phyloP scores from a whole-genome alignment of 2,329 filamentous ascomycete genomes.

The Blastomyces gilchristii region DNA sequence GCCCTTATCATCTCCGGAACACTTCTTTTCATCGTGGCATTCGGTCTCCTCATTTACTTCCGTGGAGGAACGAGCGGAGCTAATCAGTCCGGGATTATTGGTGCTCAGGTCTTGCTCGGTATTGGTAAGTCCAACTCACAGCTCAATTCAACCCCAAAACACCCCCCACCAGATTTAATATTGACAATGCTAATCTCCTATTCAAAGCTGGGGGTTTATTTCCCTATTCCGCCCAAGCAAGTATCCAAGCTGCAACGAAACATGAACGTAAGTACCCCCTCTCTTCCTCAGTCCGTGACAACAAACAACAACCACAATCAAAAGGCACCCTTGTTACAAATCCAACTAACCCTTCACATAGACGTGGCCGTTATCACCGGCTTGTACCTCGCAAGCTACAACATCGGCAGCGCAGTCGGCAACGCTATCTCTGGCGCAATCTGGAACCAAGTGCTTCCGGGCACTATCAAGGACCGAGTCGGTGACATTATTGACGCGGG shows the following conservation, averaged over 20 bases:
- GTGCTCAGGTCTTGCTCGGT: slow-evolving; percentile 52
- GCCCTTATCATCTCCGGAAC: slow-evolving; percentile 54
- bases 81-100: slow-evolving; percentile 49
- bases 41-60: slow-evolving; percentile 54
- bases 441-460: slow-evolving; percentile 50
- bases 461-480: slow-evolving; percentile 32
- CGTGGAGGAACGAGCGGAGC: slow-evolving; percentile 42
- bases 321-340: background rate
- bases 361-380: slow-evolving; percentile 55
- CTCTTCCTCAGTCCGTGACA: background rate
- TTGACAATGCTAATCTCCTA: background rate
- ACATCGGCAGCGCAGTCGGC: slow-evolving; percentile 51
- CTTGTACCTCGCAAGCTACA: slow-evolving; percentile 53
- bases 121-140: slow-evolving; percentile 32
- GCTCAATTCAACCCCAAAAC: background rate
- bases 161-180: background rate
- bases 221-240: slow-evolving; percentile 42
- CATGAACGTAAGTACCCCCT: slow-evolving; percentile 33
- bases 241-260: slow-evolving; percentile 42
- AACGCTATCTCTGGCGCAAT: slow-evolving; percentile 52
- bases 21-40: slow-evolving; percentile 52
- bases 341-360: slow-evolving; percentile 11
- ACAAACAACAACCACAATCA: slow-evolving; percentile 5
- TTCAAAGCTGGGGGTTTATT: slow-evolving; percentile 49
- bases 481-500: slow-evolving; percentile 34